These are phyloP conservation scores for Cryptosporidium sp. DNA, from an alignment of 169 alveolate species.

Conservation along the genomic window DNA sequence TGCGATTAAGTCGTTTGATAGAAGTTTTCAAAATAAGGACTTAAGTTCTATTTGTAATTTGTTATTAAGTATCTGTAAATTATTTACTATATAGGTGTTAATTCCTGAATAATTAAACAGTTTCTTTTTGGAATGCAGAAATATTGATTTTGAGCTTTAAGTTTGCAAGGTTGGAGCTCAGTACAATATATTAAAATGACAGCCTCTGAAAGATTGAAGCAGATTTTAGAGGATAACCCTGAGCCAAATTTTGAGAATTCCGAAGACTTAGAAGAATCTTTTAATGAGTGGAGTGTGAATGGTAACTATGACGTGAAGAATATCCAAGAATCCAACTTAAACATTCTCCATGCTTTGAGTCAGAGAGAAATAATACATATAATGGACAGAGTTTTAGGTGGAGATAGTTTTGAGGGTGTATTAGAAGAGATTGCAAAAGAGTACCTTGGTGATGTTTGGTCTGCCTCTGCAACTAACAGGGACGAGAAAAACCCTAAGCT, in stretches of 20 bases:
- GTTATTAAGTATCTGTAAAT: background rate
- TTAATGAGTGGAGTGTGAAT: constrained; percentile 32
- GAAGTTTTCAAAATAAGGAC: background rate
- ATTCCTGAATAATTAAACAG: background rate
- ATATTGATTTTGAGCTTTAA: background rate
- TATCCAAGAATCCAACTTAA: constrained; percentile 77
- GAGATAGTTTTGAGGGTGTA: constrained; percentile 72
- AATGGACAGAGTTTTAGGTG: constrained; percentile 77
- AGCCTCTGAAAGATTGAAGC: constrained; percentile 76
- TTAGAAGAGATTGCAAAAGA: constrained; percentile 49
- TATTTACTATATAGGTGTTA: background rate
- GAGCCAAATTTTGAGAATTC: constrained; percentile 25
- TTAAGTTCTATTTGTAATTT: background rate
- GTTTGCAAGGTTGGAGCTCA: background rate
- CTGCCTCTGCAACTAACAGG: background rate
- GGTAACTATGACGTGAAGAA: constrained; percentile 69
- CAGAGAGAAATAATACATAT: constrained; percentile 78
- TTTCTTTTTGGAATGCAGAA: constrained; percentile 9
- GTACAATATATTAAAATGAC: constrained; percentile 13
- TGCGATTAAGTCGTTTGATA: background rate
- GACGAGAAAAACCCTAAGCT: constrained; percentile 11
- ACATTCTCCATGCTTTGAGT: constrained; percentile 77
- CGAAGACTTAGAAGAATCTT: constrained; percentile 38
- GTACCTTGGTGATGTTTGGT: constrained; percentile 45
- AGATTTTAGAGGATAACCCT: constrained; percentile 77